Base-by-base conservation (phyloP, 257 asterid species). In the Fraxinus excelsior region DNA sequence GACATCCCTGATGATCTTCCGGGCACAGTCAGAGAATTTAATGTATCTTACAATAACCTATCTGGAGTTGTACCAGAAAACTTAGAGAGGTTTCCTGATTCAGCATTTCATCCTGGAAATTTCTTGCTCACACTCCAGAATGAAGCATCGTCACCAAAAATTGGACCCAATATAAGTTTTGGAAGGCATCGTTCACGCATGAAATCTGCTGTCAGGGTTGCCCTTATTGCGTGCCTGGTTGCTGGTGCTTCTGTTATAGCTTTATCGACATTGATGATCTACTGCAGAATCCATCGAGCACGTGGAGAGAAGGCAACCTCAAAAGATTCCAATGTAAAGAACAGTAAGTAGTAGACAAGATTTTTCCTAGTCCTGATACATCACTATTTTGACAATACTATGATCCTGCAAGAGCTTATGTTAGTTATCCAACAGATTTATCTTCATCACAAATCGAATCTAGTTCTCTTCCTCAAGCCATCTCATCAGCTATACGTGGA, bases 71-170 rank as follows among this genome's bases (percentile, higher is more conserved):
- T 93, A 67, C 98, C 98, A 11, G 77, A 78, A 70, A 86, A 84
- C 82, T 83, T 93, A 83, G 85, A 83, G 87, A 86, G 87, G 65
- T 93, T 93, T 76, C 96, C 98, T 68, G 75, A 84, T 78, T 91
- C 97, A 7, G 86, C 98, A 0, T 93, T 93, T 78, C 96, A 83
- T 81, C 98, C 98, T 0, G 98, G 98, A 74, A 93, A 93, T 73
- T 35, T 84, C 84, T 77, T 88, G 82, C 97, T 93, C 18, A 76
- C 80, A 8, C 74, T 90, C 32, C 89, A 90, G 46, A 79, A 82
- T 6, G 84, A 75, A 78, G 80, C 82, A 9, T 26, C 79, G 68
- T 74, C 88, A 12, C 73, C 89, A 7, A 42, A 80, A 62, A 83
- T 85, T 42, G 87, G 84, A 46, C 83, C 77, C 40, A 74, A 74